These are phyloP conservation scores for Morella rubra DNA, from an alignment of 306 rosid genomes.

Conservation along the genomic window DNA sequence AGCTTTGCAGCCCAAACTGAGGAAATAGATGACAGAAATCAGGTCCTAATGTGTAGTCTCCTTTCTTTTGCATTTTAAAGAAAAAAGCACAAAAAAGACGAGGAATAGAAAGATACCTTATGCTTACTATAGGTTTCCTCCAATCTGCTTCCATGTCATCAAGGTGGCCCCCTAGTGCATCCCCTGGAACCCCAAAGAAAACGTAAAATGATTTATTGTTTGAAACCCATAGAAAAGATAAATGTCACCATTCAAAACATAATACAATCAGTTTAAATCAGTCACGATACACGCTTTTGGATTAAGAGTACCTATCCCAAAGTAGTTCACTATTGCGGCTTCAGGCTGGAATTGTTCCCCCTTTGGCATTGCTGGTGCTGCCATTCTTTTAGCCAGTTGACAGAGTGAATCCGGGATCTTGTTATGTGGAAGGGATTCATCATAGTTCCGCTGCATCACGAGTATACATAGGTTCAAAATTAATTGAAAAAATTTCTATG, in stretches of 20 bases:
- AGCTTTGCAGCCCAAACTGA: conserved; percentile 94
- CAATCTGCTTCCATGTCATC: conserved; percentile 98
- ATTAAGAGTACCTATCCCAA: conserved; percentile 57
- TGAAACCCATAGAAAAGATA: not conserved
- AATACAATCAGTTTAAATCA: not conserved
- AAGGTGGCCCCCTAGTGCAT: conserved; percentile 90
- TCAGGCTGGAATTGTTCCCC: conserved; percentile 87
- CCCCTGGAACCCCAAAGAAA: conserved; percentile 43
- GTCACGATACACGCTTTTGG: not conserved
- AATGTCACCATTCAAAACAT: not conserved
- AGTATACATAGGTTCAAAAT: conserved; percentile 17
- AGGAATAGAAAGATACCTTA: conserved; percentile 56
- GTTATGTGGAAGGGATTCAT: conserved; percentile 71
- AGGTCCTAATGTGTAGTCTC: conserved; percentile 23
- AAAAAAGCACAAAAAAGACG: not conserved
- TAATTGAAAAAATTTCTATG: conserved; percentile 3
- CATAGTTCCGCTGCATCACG: conserved; percentile 64
- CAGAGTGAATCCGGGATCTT: conserved; percentile 73
- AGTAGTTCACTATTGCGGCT: conserved; percentile 94
- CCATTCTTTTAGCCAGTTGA: conserved; percentile 72
- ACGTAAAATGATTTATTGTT: conserved; percentile 8
- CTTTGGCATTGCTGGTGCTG: conserved; percentile 76
- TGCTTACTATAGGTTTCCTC: conserved; percentile 85
- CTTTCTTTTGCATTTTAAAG: not conserved
- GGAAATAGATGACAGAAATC: conserved; percentile 14